Evolutionary conservation across 2,329 filamentous ascomycete genomes (phyloP), one percentile per base, ranked within the genome.

Genomic region (Fusarium domesticum): DNA sequence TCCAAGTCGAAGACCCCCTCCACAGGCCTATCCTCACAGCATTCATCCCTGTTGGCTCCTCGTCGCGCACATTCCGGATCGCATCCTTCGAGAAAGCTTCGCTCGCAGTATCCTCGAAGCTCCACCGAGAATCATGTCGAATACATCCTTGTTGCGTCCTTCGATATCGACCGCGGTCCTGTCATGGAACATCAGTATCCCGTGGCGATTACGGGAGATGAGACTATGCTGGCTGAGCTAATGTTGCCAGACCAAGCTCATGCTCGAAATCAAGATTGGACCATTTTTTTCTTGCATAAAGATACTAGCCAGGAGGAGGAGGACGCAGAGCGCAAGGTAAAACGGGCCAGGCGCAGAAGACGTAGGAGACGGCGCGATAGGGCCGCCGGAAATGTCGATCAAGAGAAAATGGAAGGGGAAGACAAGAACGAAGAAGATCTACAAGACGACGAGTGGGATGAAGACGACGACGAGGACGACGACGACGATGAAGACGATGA

Each of bases 121-220:
- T 79, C 82, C 10, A 73, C 75, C 6, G 86, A 97, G 65, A 95
- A 93, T 61, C 93, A 98, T 84, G 93, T 98, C 70, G 93, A 98
- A 66, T 98, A 97, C 64, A 97, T 98, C 41, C 76, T 98, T 41
- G 93, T 98, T 42, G 93, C 93, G 4, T 95, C 90, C 3, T 98
- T 98, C 69, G 90, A 97, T 68, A 95, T 97, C 60, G 92, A 97
- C 66, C 84, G 89, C 41, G 93, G 93, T 3, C 92, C 92, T 36
- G 84, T 96, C 58, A 97, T 98, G 93, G 93, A 98, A 65, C 91
- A 98, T 65, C 93, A 98, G 64, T 98, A 92, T 64, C 93, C 93
- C 0, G 85, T 89, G 33, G 84, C 92, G 39, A 97, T 98, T 51
- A 96, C 90, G 39, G 92, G 93, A 23, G 92, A 98, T 64, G 93